Conservation (phyloP, 148 eudicot species). For the Rhododendron kiyosumense region DNA sequence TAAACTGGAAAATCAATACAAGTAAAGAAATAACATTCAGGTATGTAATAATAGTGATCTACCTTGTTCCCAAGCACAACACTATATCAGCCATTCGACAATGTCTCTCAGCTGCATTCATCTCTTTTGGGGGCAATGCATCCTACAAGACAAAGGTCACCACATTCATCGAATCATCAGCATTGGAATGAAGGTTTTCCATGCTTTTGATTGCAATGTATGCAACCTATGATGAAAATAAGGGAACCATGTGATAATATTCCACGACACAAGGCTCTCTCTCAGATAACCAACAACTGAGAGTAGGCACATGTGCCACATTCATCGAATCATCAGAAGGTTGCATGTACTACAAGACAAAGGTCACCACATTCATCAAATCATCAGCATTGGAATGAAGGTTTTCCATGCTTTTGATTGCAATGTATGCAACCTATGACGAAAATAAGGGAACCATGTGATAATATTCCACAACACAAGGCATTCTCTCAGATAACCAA, state of each 20-base stretch:
- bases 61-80: constrained; percentile 90
- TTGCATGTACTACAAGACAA: constrained; percentile 22
- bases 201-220: neutral
- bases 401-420: constrained; percentile 1
- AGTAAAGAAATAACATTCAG: neutral
- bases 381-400: neutral
- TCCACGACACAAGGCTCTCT: neutral
- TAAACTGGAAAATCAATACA: neutral
- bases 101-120: constrained; percentile 76
- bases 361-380: neutral
- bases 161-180: neutral
- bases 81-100: constrained; percentile 85
- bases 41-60: neutral
- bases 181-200: neutral
- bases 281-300: neutral
- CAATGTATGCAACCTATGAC: neutral
- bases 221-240: neutral
- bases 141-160: constrained; percentile 39
- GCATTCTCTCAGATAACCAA: neutral
- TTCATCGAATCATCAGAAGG: neutral
- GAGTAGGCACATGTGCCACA: neutral
- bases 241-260: neutral
- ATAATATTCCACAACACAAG: neutral
- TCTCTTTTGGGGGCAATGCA: constrained; percentile 77
- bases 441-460: neutral